Conservation (phyloP, 2,329 filamentous ascomycete genomes). For the Mollisiaceae sp. region DNA sequence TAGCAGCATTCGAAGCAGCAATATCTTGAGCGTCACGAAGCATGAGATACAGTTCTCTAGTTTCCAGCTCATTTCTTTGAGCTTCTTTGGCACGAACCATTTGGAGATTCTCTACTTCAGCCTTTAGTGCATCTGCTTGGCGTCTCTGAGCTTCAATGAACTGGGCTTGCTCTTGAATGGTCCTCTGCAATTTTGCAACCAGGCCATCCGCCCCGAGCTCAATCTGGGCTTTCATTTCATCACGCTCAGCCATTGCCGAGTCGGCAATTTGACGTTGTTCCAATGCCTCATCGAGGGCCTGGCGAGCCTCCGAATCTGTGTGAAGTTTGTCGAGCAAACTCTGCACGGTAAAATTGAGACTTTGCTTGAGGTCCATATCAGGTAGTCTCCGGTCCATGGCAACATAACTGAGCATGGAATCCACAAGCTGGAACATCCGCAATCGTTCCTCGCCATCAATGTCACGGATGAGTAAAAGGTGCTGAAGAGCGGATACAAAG, state of each 20-base stretch:
- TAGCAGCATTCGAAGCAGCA: slow-evolving; percentile 80
- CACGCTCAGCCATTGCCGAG: slow-evolving; percentile 92
- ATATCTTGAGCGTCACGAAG: slow-evolving; percentile 96
- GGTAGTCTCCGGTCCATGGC: slow-evolving; percentile 96
- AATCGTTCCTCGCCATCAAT: slow-evolving; percentile 91
- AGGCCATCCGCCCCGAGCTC: slow-evolving; percentile 92
- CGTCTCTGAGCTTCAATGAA: slow-evolving; percentile 89
- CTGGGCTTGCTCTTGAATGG: slow-evolving; percentile 88
- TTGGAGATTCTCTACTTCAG: slow-evolving; percentile 86
- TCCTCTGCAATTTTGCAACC: slow-evolving; percentile 89
- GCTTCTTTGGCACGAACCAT: slow-evolving; percentile 86
- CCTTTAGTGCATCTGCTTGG: slow-evolving; percentile 86
- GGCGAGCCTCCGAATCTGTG: slow-evolving; percentile 92
- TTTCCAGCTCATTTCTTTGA: slow-evolving; percentile 94
- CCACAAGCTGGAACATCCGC: slow-evolving; percentile 95
- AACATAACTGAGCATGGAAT: slow-evolving; percentile 98
- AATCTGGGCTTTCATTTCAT: slow-evolving; percentile 89
- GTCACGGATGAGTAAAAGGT: slow-evolving; percentile 89
- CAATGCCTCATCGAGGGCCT: slow-evolving; percentile 88
- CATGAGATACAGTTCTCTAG: slow-evolving; percentile 96
- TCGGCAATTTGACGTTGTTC: slow-evolving; percentile 93
- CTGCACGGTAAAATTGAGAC: slow-evolving; percentile 96
- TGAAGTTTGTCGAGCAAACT: slow-evolving; percentile 93
- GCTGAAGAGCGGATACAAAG: slow-evolving; percentile 93
- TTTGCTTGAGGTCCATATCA: slow-evolving; percentile 97